Conservation (phyloP, 2,329 filamentous ascomycete species). For the Lecanicillium sp. region DNA sequence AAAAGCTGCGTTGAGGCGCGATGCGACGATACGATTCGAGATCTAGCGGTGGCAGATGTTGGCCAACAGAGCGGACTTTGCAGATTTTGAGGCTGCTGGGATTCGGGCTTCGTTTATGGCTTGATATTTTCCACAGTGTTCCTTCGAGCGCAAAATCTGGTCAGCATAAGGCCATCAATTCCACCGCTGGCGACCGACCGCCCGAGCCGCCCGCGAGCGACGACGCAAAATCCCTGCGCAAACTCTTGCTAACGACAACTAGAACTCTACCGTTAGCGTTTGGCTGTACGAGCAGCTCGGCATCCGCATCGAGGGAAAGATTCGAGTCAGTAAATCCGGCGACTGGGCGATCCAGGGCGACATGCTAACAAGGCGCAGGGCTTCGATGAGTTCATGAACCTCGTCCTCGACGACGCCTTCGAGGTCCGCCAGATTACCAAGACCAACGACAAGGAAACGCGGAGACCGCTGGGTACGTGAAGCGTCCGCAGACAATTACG, state of each 20-base stretch:
- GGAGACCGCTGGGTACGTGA: constrained; percentile 67
- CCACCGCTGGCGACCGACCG: too few relatives aligned
- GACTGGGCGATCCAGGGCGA: constrained; percentile 64
- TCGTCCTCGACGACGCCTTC: constrained; percentile 91
- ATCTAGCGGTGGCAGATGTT: not conserved
- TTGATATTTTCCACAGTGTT: too few relatives aligned
- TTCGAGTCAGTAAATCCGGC: constrained; percentile 60
- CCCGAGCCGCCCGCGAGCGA: not conserved
- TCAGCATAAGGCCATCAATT: too few relatives aligned
- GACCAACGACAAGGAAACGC: constrained; percentile 66
- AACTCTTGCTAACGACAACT: constrained; percentile 21
- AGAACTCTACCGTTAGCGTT: constrained; percentile 80
- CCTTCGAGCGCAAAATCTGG: too few relatives aligned
- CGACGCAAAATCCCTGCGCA: not conserved
- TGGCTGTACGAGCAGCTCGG: constrained; percentile 97
- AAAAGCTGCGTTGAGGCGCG: constrained; percentile 23
- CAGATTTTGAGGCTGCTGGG: not conserved
- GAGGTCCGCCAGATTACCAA: constrained; percentile 85
- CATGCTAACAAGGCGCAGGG: constrained; percentile 52
- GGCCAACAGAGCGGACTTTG: not conserved
- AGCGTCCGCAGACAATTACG: not conserved
- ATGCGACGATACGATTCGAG: constrained; percentile 1
- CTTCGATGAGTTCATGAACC: constrained; percentile 99
- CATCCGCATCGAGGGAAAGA: constrained; percentile 93
- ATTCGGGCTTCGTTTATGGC: too few relatives aligned